Base-by-base conservation (phyloP, 495 filamentous ascomycete genomes). In the Neurospora pannonica region DNA sequence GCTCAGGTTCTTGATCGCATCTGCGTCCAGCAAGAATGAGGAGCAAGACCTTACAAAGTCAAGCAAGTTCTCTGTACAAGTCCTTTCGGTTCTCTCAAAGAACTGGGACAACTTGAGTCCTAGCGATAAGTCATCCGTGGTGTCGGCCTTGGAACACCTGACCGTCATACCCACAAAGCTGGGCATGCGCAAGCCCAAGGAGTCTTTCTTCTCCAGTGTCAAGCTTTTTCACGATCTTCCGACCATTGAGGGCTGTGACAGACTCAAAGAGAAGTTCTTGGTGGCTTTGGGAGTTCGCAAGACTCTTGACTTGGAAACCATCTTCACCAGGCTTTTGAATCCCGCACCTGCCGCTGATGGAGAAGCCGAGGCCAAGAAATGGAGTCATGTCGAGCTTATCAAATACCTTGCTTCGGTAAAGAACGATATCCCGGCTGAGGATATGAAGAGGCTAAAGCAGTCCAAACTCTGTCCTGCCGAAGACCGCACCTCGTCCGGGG, bases 151-250 rank as follows among this genome's bases (percentile, higher is more conserved):
- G 11, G 86, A 88, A 54, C 84, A 86, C 34, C 85, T 90, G 38
- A 91, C 93, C 4, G 87, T 96, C 36, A 95, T 99, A 74, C 97
- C 97, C 0, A 98, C 97, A 0, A 97, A 91, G 78, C 81, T 91
- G 75, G 97, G 97, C 11, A 95, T 98, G 95, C 92, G 87, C 76
- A 92, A 89, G 78, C 97, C 97, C 28, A 82, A 83, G 15, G 94
- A 98, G 76, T 90, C 97, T 0, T 99, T 97, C 81, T 97, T 99
- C 79, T 88, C 90, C n/a, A 91, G 88, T 17, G 97, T 98, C 28
- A 95, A 93, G 77, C 85, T 98, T 9, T 99, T 99, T 79, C 92
- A 97, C 73, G 97, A 99, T 78, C 86, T 99, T 11, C 95, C 97
- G 4, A 90, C 90, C 15, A 88, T 97, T 11, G 87, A 88, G 73